Base-by-base conservation (phyloP, 495 filamentous ascomycete species). In the Aspergillus affinis region DNA sequence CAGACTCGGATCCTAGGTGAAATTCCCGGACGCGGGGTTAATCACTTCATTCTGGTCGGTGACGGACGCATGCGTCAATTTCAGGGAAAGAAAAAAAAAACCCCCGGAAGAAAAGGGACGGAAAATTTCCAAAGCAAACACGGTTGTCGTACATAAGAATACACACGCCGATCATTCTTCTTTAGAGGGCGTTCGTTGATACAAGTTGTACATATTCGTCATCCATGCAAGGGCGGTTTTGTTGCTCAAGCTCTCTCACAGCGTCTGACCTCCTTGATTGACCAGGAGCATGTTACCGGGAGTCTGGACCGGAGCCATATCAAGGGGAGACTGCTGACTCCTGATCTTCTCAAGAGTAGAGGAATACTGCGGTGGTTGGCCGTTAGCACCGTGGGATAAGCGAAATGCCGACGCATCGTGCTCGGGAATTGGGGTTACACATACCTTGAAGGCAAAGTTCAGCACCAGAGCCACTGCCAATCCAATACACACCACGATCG, bases 381-480 rank as follows among this genome's bases (percentile, higher is more conserved):
- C 71, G 72, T 27, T 51, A 62, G 36, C 36, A 17, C 13, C 36
- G 9, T 17, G 9, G 10, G 36, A 15, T 2, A 41, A 13, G 36
- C 10, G 10, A 4, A 4, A 32, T 32, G 3, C 29, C 36, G n/a
- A 17, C 7, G 17, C 10, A 58, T 18, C 12, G 52, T 48, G 27
- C 29, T 32, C 7, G 12, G 18, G 52, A 19, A 12, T 30, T 15
- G 30, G 18, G 29, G 30, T 36, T 36, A 44, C 15, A 59, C 72
- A 23, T 63, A 80, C 76, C 76, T 93, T 90, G 71, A 98, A 91
- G 17, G 79, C 83, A 79, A 98, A 96, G 75, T 98, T 98, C 66
- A 96, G 69, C 50, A 89, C 80, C 63, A 98, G 74, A 53, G 92
- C 92, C 47, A 90, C 69, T 44, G 88, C 84, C 65, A 98, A 70